Evolutionary conservation across 148 eudicot genomes (phyloP).

Genomic region (Suaeda aralocaspica): DNA sequence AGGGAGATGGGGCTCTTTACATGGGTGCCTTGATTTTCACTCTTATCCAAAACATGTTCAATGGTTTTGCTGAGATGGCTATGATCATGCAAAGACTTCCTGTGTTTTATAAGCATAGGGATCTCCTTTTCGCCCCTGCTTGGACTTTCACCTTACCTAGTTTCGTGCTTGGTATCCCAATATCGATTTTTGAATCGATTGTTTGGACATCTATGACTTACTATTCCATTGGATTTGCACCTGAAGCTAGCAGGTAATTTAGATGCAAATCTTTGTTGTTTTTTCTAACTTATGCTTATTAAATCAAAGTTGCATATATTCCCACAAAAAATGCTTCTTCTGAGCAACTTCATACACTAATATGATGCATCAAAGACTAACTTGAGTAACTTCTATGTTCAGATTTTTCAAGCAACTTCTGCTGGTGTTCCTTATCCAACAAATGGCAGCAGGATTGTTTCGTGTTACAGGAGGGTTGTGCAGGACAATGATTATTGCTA

Average conservation of each 20-base stretch:
- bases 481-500: slow-evolving; percentile 86
- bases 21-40: slow-evolving; percentile 65
- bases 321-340: no score
- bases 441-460: slow-evolving; percentile 95
- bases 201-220: slow-evolving; percentile 70
- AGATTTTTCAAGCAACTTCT: slow-evolving; percentile 90
- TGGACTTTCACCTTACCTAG: slow-evolving; percentile 81
- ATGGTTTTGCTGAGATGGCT: slow-evolving; percentile 67
- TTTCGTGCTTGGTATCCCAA: slow-evolving; percentile 65
- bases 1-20: slow-evolving; percentile 53
- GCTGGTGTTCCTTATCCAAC: slow-evolving; percentile 75
- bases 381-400: slow-evolving; percentile 5
- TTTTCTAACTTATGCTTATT: no score
- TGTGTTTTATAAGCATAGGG: slow-evolving; percentile 74
- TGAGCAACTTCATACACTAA: no score
- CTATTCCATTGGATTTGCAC: slow-evolving; percentile 79
- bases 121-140: slow-evolving; percentile 70
- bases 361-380: background rate
- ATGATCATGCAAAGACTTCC: slow-evolving; percentile 61
- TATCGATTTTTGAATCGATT: slow-evolving; percentile 56
- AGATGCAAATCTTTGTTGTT: no score
- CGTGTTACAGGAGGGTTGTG: slow-evolving; percentile 77
- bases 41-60: slow-evolving; percentile 65
- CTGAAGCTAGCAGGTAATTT: slow-evolving; percentile 76
- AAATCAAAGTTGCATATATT: no score